Conservation (phyloP, 106 monocot species). For the Allium fistulosum region DNA sequence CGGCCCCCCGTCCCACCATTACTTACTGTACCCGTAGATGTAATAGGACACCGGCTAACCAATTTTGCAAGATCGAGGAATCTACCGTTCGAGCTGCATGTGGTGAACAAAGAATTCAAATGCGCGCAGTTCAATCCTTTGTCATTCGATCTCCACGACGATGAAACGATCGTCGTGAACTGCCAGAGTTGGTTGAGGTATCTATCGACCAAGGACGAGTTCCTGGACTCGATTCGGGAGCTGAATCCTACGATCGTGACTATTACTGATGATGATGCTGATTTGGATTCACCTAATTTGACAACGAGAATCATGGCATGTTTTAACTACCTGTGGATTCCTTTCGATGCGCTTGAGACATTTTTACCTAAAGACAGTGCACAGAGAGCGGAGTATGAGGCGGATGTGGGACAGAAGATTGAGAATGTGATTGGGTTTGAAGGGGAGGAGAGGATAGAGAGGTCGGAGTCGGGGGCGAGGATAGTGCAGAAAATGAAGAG, state of each 20-base stretch:
- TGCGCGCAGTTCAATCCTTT: slow-evolving; percentile 6
- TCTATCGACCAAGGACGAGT: slow-evolving; percentile 12
- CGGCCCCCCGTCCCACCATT: slow-evolving; percentile 27
- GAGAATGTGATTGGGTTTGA: slow-evolving; percentile 46
- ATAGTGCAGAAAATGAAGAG: slow-evolving; percentile 24
- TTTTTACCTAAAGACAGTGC: slow-evolving; percentile 35
- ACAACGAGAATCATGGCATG: slow-evolving; percentile 25
- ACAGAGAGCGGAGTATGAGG: slow-evolving; percentile 41
- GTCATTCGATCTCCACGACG: slow-evolving; percentile 13
- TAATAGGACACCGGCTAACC: slow-evolving; percentile 28
- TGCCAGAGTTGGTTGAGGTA: slow-evolving; percentile 44
- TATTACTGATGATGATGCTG: slow-evolving; percentile 50
- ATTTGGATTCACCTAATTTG: slow-evolving; percentile 34
- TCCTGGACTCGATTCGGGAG: slow-evolving; percentile 17
- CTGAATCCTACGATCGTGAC: slow-evolving; percentile 32
- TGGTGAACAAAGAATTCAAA: slow-evolving; percentile 1
- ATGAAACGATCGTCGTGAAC: slow-evolving; percentile 40
- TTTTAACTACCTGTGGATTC: slow-evolving; percentile 65
- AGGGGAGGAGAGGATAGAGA: slow-evolving; percentile 32
- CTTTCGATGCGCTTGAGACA: slow-evolving; percentile 56
- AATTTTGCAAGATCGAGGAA: slow-evolving; percentile 48
- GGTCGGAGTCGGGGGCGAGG: slow-evolving; percentile 23
- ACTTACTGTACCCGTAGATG: slow-evolving; percentile 22
- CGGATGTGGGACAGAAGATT: slow-evolving; percentile 56
- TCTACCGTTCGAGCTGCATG: slow-evolving; percentile 35